Evolutionary conservation across 306 rosid species (phyloP), one percentile per base, ranked within the genome.

Genomic region (Dalbergia cultrata): DNA sequence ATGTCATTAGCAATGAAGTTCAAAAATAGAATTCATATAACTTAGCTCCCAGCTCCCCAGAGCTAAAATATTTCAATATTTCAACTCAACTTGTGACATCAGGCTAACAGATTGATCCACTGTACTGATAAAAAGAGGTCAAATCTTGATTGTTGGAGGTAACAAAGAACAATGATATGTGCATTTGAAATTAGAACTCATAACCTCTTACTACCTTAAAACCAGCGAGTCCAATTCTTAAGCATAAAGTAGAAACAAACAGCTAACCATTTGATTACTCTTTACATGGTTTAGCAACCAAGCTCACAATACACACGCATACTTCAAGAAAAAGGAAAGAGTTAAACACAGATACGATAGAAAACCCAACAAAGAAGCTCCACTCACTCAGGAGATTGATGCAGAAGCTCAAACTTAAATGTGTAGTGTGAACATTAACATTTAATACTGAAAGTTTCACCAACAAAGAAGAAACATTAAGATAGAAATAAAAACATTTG

Each of bases 71-170:
- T 22, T 74, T 18, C 41, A 53, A 73, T 6, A 53, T 44, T 62
- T n/a, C 45, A 61, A 77, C 57, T 60, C 35, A 11, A 65, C n/a
- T 35, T n/a, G 69, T 49, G 72, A 50, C 76, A 22, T 64, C 49
- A 61, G 33, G 31, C n/a, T 22, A 7, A 58, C 7, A 58, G 18
- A 53, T 64, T 43, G 34, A 54, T 57, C 35, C 43, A 77, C 13
- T 63, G 22, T 21, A 77, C 54, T 13, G 70, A 34, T 44, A 16
- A 64, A 11, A 10, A 16, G 34, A 50, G 41, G 47, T 49, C 13
- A 69, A 54, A 53, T 13, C 6, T 3, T 9, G 41, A 62, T 14
- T 13, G 34, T 3, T 54, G 62, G 18, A 74, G 26, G 14, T 16
- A 50, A 31, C n/a, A 52, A 52, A 52, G n/a, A 70, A 70, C 31